Evolutionary conservation across 2,329 filamentous ascomycete genomes (phyloP).

Genomic region (Aspergillus brunneoviolaceus): DNA sequence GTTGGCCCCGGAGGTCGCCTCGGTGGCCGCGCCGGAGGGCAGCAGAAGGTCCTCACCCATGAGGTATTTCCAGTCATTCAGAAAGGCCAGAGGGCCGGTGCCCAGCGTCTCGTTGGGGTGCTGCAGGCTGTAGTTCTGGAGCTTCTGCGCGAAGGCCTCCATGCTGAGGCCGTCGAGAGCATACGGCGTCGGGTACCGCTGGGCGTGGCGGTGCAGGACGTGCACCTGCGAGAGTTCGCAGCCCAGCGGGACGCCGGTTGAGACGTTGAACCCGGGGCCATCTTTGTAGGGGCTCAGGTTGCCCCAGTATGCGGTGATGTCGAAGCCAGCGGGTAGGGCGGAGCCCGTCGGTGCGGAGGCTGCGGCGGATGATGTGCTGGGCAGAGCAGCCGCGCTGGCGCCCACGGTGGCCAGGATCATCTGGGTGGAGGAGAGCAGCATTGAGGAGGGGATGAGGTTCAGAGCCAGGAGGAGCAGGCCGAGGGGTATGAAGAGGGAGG

Average conservation of each 20-base stretch:
- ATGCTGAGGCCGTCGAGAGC: slow-evolving; percentile 53
- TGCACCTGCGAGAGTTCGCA: slow-evolving; percentile 58
- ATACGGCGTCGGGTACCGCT: slow-evolving; percentile 51
- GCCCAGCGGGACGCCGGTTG: slow-evolving; percentile 52
- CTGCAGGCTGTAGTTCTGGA: slow-evolving; percentile 46
- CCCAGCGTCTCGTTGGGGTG: slow-evolving; percentile 37
- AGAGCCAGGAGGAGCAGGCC: neutral
- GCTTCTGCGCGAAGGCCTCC: slow-evolving; percentile 50
- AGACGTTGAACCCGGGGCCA: slow-evolving; percentile 24
- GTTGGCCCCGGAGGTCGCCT: slow-evolving; percentile 50
- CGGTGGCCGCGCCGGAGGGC: slow-evolving; percentile 51
- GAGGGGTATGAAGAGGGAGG: neutral
- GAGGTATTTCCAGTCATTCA: slow-evolving; percentile 54
- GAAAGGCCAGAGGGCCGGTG: slow-evolving; percentile 52
- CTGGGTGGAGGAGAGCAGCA: neutral
- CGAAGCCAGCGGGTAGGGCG: slow-evolving; percentile 29
- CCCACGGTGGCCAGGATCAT: neutral
- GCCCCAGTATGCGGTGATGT: slow-evolving; percentile 32
- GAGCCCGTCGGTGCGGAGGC: slow-evolving; percentile 23
- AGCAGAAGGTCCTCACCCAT: slow-evolving; percentile 49
- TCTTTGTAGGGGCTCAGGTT: slow-evolving; percentile 34
- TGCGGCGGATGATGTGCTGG: neutral
- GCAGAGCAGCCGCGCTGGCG: neutral
- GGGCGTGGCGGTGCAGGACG: slow-evolving; percentile 55
- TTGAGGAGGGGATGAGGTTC: neutral